A percentile compares a stretch with the other conserved stretches of the same genome.
These are phyloP conservation scores for Colletotrichum viniferum DNA, from an alignment of 2,329 filamentous ascomycete species.

Conservation along the genomic window DNA sequence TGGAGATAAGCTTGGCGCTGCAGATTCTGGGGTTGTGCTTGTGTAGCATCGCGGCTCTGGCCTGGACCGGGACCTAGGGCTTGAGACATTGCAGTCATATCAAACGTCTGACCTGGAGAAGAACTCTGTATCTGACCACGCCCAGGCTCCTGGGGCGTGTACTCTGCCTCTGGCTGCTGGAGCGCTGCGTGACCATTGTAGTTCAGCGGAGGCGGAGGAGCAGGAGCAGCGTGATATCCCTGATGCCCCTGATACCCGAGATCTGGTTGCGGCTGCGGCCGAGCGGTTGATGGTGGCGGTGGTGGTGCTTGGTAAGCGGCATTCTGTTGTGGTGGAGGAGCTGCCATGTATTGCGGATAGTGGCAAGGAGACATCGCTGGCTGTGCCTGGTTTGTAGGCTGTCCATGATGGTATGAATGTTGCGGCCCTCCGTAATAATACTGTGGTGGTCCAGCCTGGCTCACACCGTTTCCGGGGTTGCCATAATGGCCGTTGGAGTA, in stretches of 20 bases:
- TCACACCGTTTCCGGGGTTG: not conserved
- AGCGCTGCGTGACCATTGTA: fast-evolving
- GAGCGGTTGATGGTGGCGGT: not conserved
- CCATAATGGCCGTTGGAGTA: not conserved
- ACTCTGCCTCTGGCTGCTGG: not conserved
- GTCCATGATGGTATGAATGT: not conserved
- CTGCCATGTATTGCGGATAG: not conserved
- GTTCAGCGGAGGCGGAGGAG: not conserved
- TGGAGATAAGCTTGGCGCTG: not conserved
- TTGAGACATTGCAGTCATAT: not conserved
- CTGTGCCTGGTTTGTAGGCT: not conserved
- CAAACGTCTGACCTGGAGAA: not conserved
- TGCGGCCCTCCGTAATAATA: not conserved
- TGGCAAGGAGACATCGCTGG: not conserved
- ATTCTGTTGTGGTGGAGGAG: not conserved
- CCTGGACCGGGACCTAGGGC: not conserved
- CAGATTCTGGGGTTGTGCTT: not conserved
- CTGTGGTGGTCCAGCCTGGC: fast-evolving
- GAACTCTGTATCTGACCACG: not conserved
- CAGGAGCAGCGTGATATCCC: not conserved
- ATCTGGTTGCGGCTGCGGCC: not conserved
- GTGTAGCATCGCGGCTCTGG: not conserved
- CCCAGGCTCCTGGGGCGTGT: not conserved
- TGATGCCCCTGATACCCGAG: not conserved
- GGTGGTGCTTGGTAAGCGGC: not conserved